These are phyloP conservation scores for Durusdinium trenchii DNA, from an alignment of 73 alveolate species.

Conservation along the genomic window DNA sequence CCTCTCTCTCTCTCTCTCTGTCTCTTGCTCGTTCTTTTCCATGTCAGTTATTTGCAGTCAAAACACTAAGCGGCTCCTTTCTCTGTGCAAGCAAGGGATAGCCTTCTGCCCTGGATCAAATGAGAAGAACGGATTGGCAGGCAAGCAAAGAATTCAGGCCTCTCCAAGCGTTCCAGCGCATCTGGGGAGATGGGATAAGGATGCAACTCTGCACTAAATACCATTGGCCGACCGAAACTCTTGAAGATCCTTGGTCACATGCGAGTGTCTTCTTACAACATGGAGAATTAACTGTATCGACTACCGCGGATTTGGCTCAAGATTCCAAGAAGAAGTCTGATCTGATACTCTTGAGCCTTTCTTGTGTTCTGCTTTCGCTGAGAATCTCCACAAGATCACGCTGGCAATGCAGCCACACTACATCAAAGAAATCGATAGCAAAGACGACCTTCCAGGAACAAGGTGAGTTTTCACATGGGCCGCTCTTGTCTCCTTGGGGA, in stretches of 20 bases:
- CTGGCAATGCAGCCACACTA: slow-evolving; percentile 55
- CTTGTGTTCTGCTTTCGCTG: not conserved
- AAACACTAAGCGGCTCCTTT: not conserved
- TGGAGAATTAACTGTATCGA: not conserved
- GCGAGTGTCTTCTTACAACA: no score
- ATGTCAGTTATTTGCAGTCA: no score
- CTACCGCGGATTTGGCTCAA: not conserved
- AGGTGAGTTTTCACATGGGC: no score
- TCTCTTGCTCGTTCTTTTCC: no score
- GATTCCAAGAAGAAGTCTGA: not conserved
- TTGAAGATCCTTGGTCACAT: slow-evolving; percentile 13
- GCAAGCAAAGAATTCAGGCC: not conserved
- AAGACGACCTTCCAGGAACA: slow-evolving; percentile 51
- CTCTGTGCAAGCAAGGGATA: slow-evolving; percentile 32
- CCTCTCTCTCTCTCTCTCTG: no score
- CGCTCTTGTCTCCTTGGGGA: no score
- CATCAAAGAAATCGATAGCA: slow-evolving; percentile 83
- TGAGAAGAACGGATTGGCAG: not conserved
- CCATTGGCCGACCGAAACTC: slow-evolving; percentile 70
- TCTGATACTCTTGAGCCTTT: no score
- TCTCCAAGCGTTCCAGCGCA: slow-evolving; percentile 56
- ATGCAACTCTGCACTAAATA: slow-evolving; percentile 50
- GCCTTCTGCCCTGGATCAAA: slow-evolving; percentile 2
- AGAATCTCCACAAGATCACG: slow-evolving; percentile 48
- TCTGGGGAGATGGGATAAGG: slow-evolving; percentile 15